Evolutionary conservation across 192 early-diverging fungal genomes (phyloP).

Genomic region (Entrophospora sp.): DNA sequence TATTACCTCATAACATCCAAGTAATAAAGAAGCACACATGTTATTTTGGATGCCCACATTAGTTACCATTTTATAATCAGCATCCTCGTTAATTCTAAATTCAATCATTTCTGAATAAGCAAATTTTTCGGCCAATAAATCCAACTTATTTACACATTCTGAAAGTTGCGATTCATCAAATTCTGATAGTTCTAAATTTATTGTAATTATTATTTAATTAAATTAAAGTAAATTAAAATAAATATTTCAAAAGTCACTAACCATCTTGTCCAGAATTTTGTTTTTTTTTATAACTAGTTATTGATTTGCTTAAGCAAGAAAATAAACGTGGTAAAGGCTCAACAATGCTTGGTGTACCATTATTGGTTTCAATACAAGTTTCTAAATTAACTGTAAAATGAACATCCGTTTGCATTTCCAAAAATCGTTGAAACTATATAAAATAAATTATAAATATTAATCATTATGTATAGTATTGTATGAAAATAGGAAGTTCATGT

Average conservation of each 20-base stretch:
- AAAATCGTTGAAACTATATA: slow-evolving; percentile 9
- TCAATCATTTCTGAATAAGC: slow-evolving; percentile 51
- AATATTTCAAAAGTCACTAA: too few species aligned
- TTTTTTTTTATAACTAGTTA: neutral
- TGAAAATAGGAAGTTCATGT: too few species aligned
- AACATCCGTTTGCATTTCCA: slow-evolving; percentile 18
- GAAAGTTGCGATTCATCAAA: slow-evolving; percentile 21
- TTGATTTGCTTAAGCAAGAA: slow-evolving; percentile 22
- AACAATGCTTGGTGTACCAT: slow-evolving; percentile 27
- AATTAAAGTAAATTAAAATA: too few species aligned
- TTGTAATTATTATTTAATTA: too few species aligned
- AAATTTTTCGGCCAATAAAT: slow-evolving; percentile 34
- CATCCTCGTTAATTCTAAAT: slow-evolving; percentile 52
- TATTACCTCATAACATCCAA: slow-evolving; percentile 51
- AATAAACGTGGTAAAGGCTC: slow-evolving; percentile 45
- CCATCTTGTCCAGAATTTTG: too few species aligned
- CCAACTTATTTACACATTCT: slow-evolving; percentile 20
- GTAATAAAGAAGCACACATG: slow-evolving; percentile 38
- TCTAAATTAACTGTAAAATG: slow-evolving; percentile 26
- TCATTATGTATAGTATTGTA: too few species aligned
- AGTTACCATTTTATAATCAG: slow-evolving; percentile 49
- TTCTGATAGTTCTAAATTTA: neutral
- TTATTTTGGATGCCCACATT: slow-evolving; percentile 47
- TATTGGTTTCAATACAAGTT: slow-evolving; percentile 26
- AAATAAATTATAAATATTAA: neutral